Evolutionary conservation across 352 stramenopile species (phyloP).

Genomic region (Pythium aquatile): DNA sequence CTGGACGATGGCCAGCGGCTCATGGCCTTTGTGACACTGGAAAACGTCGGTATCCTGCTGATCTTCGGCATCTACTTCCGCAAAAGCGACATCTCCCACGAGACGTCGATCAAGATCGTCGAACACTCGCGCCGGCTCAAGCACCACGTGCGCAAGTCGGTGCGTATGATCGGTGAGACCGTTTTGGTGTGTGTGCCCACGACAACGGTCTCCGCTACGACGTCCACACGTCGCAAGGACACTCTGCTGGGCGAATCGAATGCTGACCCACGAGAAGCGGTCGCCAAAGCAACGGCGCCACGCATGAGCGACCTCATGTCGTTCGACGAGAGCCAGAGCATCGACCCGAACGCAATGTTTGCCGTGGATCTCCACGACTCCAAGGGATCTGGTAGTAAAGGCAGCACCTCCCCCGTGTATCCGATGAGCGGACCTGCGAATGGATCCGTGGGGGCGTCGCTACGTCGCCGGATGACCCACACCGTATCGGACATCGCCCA

Average conservation of each 20-base stretch:
- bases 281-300: neutral
- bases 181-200: conserved; percentile 32
- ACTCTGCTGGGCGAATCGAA: neutral
- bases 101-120: conserved; percentile 55
- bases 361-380: conserved; percentile 32
- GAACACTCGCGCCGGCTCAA: conserved; percentile 50
- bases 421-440: neutral
- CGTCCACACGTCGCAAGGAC: neutral
- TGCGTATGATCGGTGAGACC: conserved; percentile 57
- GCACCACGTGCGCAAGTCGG: conserved; percentile 54
- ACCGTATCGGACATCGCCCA: conserved; percentile 12
- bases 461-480: conserved; percentile 25
- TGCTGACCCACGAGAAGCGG: neutral
- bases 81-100: conserved; percentile 51
- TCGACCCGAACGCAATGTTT: conserved; percentile 33
- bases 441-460: neutral
- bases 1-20: conserved; percentile 28
- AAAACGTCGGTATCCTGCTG: conserved; percentile 53
- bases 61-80: conserved; percentile 52
- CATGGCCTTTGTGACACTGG: conserved; percentile 39
- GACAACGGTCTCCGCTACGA: conserved; percentile 1
- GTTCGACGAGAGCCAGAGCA: conserved; percentile 2
- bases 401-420: neutral
- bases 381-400: neutral
- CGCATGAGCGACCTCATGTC: conserved; percentile 9